Base-by-base conservation (phyloP, 495 filamentous ascomycete genomes). In the Penicillium flavigenum region DNA sequence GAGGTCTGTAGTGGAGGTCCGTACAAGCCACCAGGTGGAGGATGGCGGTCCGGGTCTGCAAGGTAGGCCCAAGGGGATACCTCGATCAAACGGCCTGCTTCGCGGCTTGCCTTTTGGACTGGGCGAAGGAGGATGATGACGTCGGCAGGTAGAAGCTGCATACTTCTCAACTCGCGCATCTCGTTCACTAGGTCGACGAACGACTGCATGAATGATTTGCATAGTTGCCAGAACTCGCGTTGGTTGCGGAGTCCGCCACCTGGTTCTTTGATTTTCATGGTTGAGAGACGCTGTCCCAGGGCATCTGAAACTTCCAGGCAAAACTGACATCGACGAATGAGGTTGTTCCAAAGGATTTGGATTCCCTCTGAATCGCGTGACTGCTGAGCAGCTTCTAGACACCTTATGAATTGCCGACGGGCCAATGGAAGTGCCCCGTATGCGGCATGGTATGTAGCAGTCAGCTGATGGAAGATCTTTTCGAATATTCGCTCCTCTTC, bases 401-500 rank as follows among this genome's bases (percentile, higher is more conserved):
- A 78, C 22, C 76, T 72, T 27, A 70, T 66, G 58, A 95, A 86
- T 41, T 89, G 84, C 20, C 75, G 74, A 41, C 82, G 83, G 44
- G 90, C 82, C 39, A 75, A 71, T 1, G 88, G 89, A 26, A 94
- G 71, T 5, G 83, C 82, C 8, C 81, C 81, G 54, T 88, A 81
- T 43, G 87, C 83, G 39, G 86, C 70, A 12, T 87, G 86, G 47
- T 86, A 84, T 1, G 89, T 85, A 43, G 79, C 79, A 17, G 82
- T 81, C 19, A 96, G 80, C 43, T 85, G 85, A 44, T 88, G 65
- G 73, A 87, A 94, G 41, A 96, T 89, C 61, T 75, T 84, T 53
- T 94, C 90, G 63, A 96, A 96, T 4, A 85, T 78, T 24, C 84
- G 82, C 62, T 93, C 90, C 61, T 91, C 87, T 49, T 89, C 87